Evolutionary conservation across 2,329 filamentous ascomycete species (phyloP).

Genomic region (Pleomassaria siparia): DNA sequence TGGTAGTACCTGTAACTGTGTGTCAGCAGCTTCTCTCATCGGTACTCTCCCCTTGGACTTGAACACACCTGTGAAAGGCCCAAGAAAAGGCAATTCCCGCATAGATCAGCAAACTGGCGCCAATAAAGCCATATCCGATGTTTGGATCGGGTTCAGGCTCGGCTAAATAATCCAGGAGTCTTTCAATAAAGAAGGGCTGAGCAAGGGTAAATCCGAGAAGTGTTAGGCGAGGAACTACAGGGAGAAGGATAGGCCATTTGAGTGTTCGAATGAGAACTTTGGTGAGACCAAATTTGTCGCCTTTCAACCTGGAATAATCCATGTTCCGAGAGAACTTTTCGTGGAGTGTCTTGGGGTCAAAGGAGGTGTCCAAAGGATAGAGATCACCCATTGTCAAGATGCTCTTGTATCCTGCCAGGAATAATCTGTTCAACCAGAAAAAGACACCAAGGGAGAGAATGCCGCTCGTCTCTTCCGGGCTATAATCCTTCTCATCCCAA

Average conservation of each 20-base stretch:
- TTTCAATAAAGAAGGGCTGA: slow-evolving; percentile 29
- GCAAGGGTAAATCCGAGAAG: slow-evolving; percentile 27
- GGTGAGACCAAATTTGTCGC: slow-evolving; percentile 16
- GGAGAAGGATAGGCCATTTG: slow-evolving; percentile 22
- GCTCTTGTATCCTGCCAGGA: slow-evolving; percentile 29
- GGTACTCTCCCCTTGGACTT: too few relatives aligned
- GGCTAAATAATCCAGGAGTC: slow-evolving; percentile 16
- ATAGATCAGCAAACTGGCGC: slow-evolving; percentile 14
- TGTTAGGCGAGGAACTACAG: slow-evolving; percentile 23
- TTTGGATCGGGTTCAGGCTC: slow-evolving; percentile 11
- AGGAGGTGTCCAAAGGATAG: slow-evolving; percentile 22
- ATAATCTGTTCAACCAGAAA: slow-evolving; percentile 41
- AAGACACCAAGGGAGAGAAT: slow-evolving; percentile 38
- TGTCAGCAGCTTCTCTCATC: not conserved
- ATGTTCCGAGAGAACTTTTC: slow-evolving; percentile 15
- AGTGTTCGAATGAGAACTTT: slow-evolving; percentile 28
- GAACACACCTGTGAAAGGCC: slow-evolving; percentile 6
- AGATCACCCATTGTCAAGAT: slow-evolving; percentile 33
- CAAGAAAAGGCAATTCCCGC: slow-evolving; percentile 4
- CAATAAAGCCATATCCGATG: slow-evolving; percentile 17
- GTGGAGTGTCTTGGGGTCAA: slow-evolving; percentile 17
- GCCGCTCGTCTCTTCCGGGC: slow-evolving; percentile 38
- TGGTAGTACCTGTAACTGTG: slow-evolving; percentile 9
- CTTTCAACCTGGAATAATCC: slow-evolving; percentile 11
- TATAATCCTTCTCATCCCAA: slow-evolving; percentile 27